Evolutionary conservation across 2,329 filamentous ascomycete genomes (phyloP).

Genomic region (Fusarium sp.): DNA sequence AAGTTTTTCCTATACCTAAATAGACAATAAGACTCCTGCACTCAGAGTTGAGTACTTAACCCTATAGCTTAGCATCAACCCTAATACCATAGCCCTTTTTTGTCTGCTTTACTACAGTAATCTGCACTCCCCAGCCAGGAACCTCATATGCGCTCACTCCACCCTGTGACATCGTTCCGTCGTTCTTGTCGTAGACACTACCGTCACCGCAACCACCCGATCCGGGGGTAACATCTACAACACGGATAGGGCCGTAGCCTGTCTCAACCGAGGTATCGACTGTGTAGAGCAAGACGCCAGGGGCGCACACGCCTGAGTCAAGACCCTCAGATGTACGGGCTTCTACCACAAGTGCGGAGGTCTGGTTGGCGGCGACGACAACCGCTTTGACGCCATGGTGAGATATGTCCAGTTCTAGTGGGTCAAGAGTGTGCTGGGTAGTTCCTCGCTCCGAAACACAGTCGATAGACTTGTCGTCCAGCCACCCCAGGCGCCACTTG

Average conservation of each 20-base stretch:
- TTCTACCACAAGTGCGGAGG: constrained; percentile 46
- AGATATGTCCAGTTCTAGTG: background rate
- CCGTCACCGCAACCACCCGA: constrained; percentile 41
- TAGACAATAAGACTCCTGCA: background rate
- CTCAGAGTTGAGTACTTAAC: fast-evolving
- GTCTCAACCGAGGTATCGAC: constrained; percentile 42
- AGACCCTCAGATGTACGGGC: constrained; percentile 39
- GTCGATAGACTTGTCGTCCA: constrained; percentile 46
- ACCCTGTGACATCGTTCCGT: constrained; percentile 41
- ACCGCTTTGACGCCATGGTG: constrained; percentile 17
- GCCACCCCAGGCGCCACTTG: constrained; percentile 52
- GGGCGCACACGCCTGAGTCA: constrained; percentile 42
- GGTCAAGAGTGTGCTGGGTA: constrained; percentile 39
- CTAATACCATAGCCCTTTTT: background rate
- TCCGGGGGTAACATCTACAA: constrained; percentile 45
- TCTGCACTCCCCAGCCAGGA: constrained; percentile 22
- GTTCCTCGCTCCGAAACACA: constrained; percentile 43
- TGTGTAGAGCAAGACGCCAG: constrained; percentile 49
- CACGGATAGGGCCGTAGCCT: constrained; percentile 45
- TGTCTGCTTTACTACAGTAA: constrained; percentile 8
- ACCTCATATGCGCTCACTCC: constrained; percentile 1
- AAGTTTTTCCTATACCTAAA: too few relatives aligned
- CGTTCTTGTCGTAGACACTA: constrained; percentile 42
- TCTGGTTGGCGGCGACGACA: constrained; percentile 15
- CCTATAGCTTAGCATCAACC: background rate